These are phyloP conservation scores for Otatea glauca DNA, from an alignment of 176 grass and related monocot genomes.

Conservation along the genomic window DNA sequence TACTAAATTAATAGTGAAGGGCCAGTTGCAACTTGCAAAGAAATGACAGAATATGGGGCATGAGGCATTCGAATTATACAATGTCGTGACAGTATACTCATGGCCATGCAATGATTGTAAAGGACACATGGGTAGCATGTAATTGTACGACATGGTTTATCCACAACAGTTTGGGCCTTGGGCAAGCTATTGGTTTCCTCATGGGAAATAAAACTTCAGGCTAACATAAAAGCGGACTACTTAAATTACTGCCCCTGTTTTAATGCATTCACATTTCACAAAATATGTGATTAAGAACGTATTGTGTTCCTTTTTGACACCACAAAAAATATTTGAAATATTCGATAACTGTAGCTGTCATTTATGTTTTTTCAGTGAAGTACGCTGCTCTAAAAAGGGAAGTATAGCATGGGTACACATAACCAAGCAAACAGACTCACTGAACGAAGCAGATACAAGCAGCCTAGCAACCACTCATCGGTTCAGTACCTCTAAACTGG, in stretches of 20 bases:
- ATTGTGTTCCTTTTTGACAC: neutral
- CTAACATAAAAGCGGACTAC: neutral
- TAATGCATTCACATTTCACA: constrained; percentile 3
- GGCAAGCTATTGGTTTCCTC: constrained; percentile 1
- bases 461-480: constrained; percentile 13
- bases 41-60: constrained; percentile 2
- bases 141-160: neutral
- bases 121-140: neutral
- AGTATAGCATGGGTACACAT: neutral
- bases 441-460: neutral
- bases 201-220: neutral
- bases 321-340: constrained; percentile 10
- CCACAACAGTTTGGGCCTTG: neutral
- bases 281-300: constrained; percentile 11
- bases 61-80: constrained; percentile 1
- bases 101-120: neutral
- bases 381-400: neutral
- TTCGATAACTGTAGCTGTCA: neutral
- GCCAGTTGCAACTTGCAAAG: neutral
- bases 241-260: neutral
- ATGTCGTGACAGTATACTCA: neutral
- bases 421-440: neutral
- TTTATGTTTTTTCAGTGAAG: neutral
- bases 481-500: constrained; percentile 1
- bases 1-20: constrained; percentile 20